Evolutionary conservation across 305 asterid species (phyloP).

Genomic region (Solanum hybrid): DNA sequence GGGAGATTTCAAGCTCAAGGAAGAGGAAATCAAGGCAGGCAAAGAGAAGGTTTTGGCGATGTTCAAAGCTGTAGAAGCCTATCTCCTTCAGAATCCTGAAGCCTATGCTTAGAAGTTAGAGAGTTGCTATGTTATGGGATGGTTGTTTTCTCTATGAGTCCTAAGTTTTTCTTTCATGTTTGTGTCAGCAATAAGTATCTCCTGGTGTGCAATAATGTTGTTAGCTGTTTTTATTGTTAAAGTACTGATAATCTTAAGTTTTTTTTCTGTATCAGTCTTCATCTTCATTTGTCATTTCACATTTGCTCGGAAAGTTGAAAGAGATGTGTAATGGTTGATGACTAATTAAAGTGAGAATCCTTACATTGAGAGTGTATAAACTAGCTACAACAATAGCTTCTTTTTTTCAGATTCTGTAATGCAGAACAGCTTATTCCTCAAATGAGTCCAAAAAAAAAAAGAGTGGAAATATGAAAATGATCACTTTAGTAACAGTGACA

Average conservation of each 20-base stretch:
- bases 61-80: conserved; percentile 11
- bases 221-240: not conserved
- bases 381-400: not conserved
- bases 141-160: not conserved
- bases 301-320: not conserved
- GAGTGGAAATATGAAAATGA: not conserved
- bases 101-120: conserved; percentile 8
- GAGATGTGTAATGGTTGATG: not conserved
- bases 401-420: not conserved
- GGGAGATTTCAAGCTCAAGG: conserved; percentile 10
- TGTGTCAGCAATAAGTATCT: not conserved
- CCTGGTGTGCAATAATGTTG: not conserved
- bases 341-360: not conserved
- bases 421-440: not conserved
- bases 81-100: conserved; percentile 12
- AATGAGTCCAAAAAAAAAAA: not conserved
- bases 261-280: not conserved
- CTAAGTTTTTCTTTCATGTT: not conserved
- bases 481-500: not conserved
- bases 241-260: not conserved
- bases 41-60: conserved; percentile 10
- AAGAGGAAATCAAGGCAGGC: conserved; percentile 8
- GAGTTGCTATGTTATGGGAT: not conserved
- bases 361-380: not conserved
- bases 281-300: not conserved